Evolutionary conservation across 1,284 basidiomycete species (phyloP), one percentile per base, ranked within the genome.

Genomic region (Boletus coffeatus): DNA sequence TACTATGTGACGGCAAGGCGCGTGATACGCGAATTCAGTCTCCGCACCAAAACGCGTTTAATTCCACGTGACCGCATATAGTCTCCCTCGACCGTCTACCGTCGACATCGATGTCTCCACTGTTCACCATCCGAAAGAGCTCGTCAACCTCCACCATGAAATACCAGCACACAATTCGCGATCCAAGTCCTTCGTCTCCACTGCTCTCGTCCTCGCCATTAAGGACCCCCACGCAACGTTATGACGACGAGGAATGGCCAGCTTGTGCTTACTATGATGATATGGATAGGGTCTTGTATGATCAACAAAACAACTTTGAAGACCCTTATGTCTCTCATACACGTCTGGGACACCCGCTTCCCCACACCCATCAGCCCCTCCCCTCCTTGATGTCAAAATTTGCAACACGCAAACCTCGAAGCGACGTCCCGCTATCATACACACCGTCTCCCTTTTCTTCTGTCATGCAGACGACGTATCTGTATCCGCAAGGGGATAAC

Each of bases 21-120:
- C 70, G 59, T 63, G 70, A 29, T 57, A 63, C 60, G 14, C 21
- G 25, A 53, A 53, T 73, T 73, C n/a, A 64, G 63, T 73, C 74
- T 76, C 72, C 72, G 72, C 71, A 25, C 60, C 59, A 75, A 76
- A 75, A 70, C 74, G 73, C 74, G 74, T 76, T 76, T 63, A 76
- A 64, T 64, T 2, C 36, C 74, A 76, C 72, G 73, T 73, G 72
- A 73, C 67, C 64, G 62, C 68, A 74, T 76, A 71, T 61, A 50
- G 48, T 50, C 48, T 8, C 7, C 48, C 18, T 50, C 48, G 18
- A 63, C 65, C 67, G 65, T 74, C 67, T 58, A 36, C 65, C 21
- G 56, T 56, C 62, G 63, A 74, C 71, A 56, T 65, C 72, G 61
- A 73, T 74, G 72, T 25, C 25, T 4, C 25, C 25, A 25, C 3